Evolutionary conservation across 2,329 filamentous ascomycete genomes (phyloP).

Genomic region (Pseudocercospora macadamiae): DNA sequence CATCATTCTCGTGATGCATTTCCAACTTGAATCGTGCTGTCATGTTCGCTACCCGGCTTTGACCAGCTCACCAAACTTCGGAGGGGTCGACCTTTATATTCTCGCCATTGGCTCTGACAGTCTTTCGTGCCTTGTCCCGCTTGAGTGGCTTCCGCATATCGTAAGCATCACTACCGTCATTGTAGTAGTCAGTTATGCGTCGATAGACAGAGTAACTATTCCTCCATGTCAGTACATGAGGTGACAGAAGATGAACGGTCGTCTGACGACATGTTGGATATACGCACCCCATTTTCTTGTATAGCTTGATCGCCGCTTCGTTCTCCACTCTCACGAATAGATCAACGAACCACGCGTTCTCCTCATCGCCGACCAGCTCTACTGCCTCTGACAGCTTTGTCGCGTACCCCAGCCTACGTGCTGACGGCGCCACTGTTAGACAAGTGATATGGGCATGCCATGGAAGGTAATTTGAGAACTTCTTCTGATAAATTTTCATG

Average conservation of each 20-base stretch:
- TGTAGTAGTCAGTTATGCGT: slow-evolving; percentile 89
- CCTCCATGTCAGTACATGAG: not conserved
- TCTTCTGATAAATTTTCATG: slow-evolving; percentile 41
- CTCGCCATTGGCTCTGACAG: slow-evolving; percentile 81
- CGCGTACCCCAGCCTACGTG: slow-evolving; percentile 83
- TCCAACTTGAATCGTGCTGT: too few species aligned
- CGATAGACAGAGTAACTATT: slow-evolving; percentile 77
- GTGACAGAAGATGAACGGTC: too few species aligned
- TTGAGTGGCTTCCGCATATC: slow-evolving; percentile 95
- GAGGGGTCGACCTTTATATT: slow-evolving; percentile 75
- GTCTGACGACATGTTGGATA: not conserved
- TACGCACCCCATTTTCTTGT: slow-evolving; percentile 79
- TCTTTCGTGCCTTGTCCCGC: slow-evolving; percentile 74
- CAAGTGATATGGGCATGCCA: slow-evolving; percentile 99
- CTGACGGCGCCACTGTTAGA: slow-evolving; percentile 85
- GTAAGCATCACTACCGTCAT: slow-evolving; percentile 91
- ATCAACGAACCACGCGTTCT: slow-evolving; percentile 92
- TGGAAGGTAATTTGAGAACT: slow-evolving; percentile 76
- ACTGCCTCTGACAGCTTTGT: slow-evolving; percentile 79
- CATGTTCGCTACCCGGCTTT: too few species aligned
- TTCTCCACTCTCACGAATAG: slow-evolving; percentile 91
- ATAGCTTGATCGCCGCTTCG: slow-evolving; percentile 81
- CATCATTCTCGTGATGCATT: too few species aligned
- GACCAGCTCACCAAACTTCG: slow-evolving; percentile 89
- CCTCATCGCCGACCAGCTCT: slow-evolving; percentile 78